Conservation (phyloP, 1,139 yeast genomes). For the Debaryomyces nepalensis region DNA sequence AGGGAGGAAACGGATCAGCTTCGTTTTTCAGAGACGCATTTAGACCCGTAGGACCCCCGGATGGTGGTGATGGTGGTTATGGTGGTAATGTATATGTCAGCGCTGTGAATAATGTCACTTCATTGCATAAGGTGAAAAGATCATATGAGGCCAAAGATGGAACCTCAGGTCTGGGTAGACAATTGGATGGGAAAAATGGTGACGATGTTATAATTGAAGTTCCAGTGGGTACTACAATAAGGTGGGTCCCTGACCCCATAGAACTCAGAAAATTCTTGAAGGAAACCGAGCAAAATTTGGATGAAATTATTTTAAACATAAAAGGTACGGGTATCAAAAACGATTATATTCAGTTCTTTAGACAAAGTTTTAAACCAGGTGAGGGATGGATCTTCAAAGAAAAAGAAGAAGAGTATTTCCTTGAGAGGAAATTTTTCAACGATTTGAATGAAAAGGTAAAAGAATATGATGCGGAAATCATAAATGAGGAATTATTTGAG, state of each 20-base stretch:
- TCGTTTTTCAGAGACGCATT: slow-evolving; percentile 89
- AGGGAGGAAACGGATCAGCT: slow-evolving; percentile 87
- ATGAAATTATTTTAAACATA: slow-evolving; percentile 35
- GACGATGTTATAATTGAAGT: slow-evolving; percentile 78
- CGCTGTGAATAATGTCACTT: slow-evolving; percentile 72
- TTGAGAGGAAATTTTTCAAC: slow-evolving; percentile 64
- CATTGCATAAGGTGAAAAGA: slow-evolving; percentile 70
- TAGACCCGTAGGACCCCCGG: slow-evolving; percentile 88
- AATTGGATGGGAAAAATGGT: slow-evolving; percentile 84
- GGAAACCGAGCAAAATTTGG: slow-evolving; percentile 32
- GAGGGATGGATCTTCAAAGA: slow-evolving; percentile 89
- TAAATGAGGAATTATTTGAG: slow-evolving; percentile 58
- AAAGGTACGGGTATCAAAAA: slow-evolving; percentile 24
- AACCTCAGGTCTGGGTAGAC: slow-evolving; percentile 68
- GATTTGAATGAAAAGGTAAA: slow-evolving; percentile 65
- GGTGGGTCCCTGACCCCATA: slow-evolving; percentile 84
- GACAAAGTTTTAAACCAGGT: slow-evolving; percentile 63
- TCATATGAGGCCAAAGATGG: slow-evolving; percentile 78
- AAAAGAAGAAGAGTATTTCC: slow-evolving; percentile 70
- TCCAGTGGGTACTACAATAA: slow-evolving; percentile 86
- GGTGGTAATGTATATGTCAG: slow-evolving; percentile 89
- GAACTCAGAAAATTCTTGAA: slow-evolving; percentile 42
- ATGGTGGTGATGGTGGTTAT: slow-evolving; percentile 97
- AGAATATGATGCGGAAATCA: slow-evolving; percentile 63
- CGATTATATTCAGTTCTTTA: slow-evolving; percentile 55